A percentile compares a stretch with the other conserved stretches of the same genome.
Evolutionary conservation across 2,329 filamentous ascomycete genomes (phyloP).

Genomic region (Colletotrichum liriopes): DNA sequence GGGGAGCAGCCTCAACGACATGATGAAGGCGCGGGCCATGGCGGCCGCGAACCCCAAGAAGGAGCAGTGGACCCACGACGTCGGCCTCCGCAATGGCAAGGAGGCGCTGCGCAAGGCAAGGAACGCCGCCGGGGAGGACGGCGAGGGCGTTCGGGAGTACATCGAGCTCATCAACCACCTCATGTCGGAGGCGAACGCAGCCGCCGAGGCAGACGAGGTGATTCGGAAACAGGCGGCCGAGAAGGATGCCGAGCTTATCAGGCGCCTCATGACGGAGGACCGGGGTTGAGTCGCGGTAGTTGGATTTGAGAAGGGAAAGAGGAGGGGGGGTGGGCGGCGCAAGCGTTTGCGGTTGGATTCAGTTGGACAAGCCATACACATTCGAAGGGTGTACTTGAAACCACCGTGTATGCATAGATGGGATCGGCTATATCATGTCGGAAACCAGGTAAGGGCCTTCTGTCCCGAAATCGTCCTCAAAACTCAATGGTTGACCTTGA

Average conservation of each 20-base stretch:
- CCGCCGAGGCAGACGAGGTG: conserved; percentile 50
- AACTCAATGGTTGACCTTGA: conserved; percentile 51
- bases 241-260: conserved; percentile 66
- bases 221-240: conserved; percentile 63
- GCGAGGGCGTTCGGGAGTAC: conserved; percentile 74
- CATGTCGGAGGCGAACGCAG: conserved; percentile 56
- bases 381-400: conserved; percentile 15
- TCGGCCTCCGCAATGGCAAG: conserved; percentile 71
- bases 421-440: conserved; percentile 2
- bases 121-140: conserved; percentile 66
- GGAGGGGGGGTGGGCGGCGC: not conserved
- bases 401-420: conserved; percentile 21
- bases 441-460: conserved; percentile 16
- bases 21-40: conserved; percentile 41
- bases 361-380: conserved; percentile 14
- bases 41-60: conserved; percentile 50
- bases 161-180: conserved; percentile 69
- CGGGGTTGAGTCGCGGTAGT: conserved; percentile 47
- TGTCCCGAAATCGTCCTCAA: not conserved
- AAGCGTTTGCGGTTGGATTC: not conserved
- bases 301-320: not conserved
- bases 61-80: conserved; percentile 70
- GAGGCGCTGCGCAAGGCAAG: conserved; percentile 67
- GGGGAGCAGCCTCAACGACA: conserved; percentile 42
- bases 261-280: conserved; percentile 64